Evolutionary conservation across 2,329 filamentous ascomycete species (phyloP).

Genomic region (Cordyceps sp.): DNA sequence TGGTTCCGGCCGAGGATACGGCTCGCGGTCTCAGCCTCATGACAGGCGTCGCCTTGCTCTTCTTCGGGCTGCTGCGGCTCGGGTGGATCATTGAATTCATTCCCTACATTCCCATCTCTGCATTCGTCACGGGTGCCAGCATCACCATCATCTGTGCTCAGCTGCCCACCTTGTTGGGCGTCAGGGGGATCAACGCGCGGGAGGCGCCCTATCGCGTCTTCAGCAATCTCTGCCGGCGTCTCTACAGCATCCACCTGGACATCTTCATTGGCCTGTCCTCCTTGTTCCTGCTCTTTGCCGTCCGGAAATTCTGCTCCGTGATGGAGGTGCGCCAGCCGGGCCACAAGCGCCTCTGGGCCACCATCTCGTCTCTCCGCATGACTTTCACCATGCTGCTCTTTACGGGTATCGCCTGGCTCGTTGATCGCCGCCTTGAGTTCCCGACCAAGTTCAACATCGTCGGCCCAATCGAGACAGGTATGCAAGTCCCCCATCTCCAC

Average conservation of each 20-base stretch:
- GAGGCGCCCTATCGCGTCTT: conserved; percentile 27
- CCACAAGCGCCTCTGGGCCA: conserved; percentile 51
- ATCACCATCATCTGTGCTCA: conserved; percentile 33
- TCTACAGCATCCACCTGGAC: conserved; percentile 36
- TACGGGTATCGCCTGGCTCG: conserved; percentile 54
- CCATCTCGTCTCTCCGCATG: conserved; percentile 56
- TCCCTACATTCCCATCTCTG: conserved; percentile 29
- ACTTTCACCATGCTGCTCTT: conserved; percentile 64
- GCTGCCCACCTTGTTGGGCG: conserved; percentile 25
- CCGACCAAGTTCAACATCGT: conserved; percentile 44
- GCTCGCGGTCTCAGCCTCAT: conserved; percentile 27
- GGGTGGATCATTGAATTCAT: conserved; percentile 36
- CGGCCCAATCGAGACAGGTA: conserved; percentile 40
- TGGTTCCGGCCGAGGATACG: conserved; percentile 21
- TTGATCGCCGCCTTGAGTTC: conserved; percentile 34
- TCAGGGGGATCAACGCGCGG: conserved; percentile 24
- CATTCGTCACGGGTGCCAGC: conserved; percentile 33
- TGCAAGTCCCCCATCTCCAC: neutral
- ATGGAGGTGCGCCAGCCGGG: conserved; percentile 44
- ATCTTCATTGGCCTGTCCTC: conserved; percentile 58
- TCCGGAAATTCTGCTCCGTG: conserved; percentile 41
- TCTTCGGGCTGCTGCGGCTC: conserved; percentile 26
- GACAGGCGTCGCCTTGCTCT: conserved; percentile 24
- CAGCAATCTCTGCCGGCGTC: conserved; percentile 16
- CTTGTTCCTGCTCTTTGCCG: conserved; percentile 47